Evolutionary conservation across 2,329 filamentous ascomycete species (phyloP), one percentile per base, ranked within the genome.

Genomic region (Trichoderma sp.): DNA sequence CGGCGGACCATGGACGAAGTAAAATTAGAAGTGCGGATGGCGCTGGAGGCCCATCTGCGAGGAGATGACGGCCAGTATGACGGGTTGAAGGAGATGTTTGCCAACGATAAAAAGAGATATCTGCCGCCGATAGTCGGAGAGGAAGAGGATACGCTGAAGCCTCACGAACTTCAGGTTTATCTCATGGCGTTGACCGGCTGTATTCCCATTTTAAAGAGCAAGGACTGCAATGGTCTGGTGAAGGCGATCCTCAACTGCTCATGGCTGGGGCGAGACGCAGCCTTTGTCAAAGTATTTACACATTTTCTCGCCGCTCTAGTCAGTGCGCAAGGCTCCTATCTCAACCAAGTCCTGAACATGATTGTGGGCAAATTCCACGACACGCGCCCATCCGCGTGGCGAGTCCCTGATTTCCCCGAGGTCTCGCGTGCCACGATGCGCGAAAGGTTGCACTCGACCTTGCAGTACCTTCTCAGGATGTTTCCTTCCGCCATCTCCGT

Each of bases 321-420:
- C 64, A 96, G 92, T 70, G 91, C 94, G 0, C 93, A 97, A 75
- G 91, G 92, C 56, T 89, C 88, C 16, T 96, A 93, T 79, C 87
- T 96, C 40, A 86, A 85, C 27, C 84, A 88, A 24, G 89, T 97
- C 49, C 85, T 97, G 69, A 86, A 88, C 69, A 95, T 93, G 88
- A 86, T 98, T 70, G 90, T 97, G 68, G 87, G 89, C 70, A 91
- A 93, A 77, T 92, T 99, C 76, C 85, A 87, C 69, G 87, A 83
- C 62, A 82, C 81, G 43, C 80, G 81, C 62, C 75, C 82, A 21
- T 81, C 83, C 1, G 77, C 83, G 29, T 87, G 83, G 82, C 77
- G 74, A 43, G 83, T 86, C 0, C 78, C 83, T 68, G 84, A 86
- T 70, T 81, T 90, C 82, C 73, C 88, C 78, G 80, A 82, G 6